Percentiles rank a stretch among this genome's conserved stretches.
phyloP scores from a whole-genome alignment of 2,329 filamentous ascomycete species.

The Davidsoniella eucalypti region DNA sequence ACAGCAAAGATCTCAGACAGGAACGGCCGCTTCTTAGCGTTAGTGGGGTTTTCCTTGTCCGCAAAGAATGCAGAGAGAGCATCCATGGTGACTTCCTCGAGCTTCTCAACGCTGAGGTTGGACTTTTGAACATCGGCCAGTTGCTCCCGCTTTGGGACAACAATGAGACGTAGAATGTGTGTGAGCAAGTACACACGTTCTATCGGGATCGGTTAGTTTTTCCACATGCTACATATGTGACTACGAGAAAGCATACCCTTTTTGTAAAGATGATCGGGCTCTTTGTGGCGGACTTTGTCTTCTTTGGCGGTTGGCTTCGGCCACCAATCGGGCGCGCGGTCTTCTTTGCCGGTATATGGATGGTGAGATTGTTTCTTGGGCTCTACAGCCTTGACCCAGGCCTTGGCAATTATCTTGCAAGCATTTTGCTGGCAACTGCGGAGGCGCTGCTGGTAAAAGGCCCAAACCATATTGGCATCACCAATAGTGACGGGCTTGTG shows the following conservation, averaged over 20 bases:
- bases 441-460: conserved; percentile 45
- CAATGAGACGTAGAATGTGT: conserved; percentile 42
- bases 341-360: conserved; percentile 51
- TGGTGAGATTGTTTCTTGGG: conserved; percentile 63
- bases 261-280: conserved; percentile 58
- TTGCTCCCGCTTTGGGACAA: conserved; percentile 32
- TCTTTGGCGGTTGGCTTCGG: conserved; percentile 34
- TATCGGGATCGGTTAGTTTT: conserved; percentile 17
- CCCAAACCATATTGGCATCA: conserved; percentile 36
- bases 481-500: conserved; percentile 28
- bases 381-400: conserved; percentile 59
- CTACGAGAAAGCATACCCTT: conserved; percentile 30
- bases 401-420: conserved; percentile 57
- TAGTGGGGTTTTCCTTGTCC: conserved; percentile 36
- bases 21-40: conserved; percentile 36
- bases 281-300: conserved; percentile 47
- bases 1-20: conserved; percentile 47
- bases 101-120: conserved; percentile 34
- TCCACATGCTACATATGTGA: conserved; percentile 1
- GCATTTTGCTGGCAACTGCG: conserved; percentile 52
- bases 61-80: conserved; percentile 41
- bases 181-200: conserved; percentile 42
- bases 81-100: conserved; percentile 43
- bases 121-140: conserved; percentile 36
- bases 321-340: conserved; percentile 51